Conservation (phyloP, 2,329 filamentous ascomycete genomes). For the Monilinia fructigena region DNA sequence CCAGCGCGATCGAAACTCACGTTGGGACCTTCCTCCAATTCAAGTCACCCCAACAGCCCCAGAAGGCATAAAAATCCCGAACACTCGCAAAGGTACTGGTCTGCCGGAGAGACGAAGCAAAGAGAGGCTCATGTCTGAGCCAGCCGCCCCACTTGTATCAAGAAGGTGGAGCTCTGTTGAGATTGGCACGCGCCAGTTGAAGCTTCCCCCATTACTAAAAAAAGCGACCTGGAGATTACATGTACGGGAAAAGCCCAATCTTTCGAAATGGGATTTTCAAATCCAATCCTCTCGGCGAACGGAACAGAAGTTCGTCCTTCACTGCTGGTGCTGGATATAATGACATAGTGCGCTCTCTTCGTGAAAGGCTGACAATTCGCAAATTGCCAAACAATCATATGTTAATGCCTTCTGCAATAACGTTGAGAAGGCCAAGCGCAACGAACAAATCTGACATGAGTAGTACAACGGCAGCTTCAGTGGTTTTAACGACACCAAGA, state of each 20-base stretch:
- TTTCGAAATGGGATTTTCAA: conserved; percentile 14
- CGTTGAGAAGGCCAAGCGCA: conserved; percentile 32
- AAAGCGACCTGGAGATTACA: background rate
- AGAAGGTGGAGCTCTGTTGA: conserved; percentile 37
- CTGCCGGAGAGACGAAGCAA: background rate
- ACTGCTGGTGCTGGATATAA: conserved; percentile 26
- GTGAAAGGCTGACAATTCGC: conserved; percentile 29
- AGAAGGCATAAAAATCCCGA: background rate
- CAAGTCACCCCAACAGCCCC: conserved; percentile 29
- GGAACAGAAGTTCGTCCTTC: conserved; percentile 26
- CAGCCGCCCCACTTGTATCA: conserved; percentile 20
- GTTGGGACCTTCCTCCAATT: conserved; percentile 21
- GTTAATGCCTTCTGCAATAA: conserved; percentile 31
- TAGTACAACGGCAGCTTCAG: conserved; percentile 1
- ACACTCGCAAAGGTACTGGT: background rate
- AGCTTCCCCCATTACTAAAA: conserved; percentile 4
- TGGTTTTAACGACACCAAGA: conserved; percentile 1
- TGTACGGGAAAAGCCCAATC: background rate
- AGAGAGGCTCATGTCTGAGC: conserved; percentile 13
- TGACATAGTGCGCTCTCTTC: conserved; percentile 31
- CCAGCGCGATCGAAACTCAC: conserved; percentile 14
- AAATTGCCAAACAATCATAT: conserved; percentile 24
- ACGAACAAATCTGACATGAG: background rate
- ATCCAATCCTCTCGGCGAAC: conserved; percentile 10
- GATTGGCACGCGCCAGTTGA: conserved; percentile 26